These are phyloP conservation scores for Coelastrella sp. DNA, from an alignment of 139 green algal genomes.

Conservation along the genomic window DNA sequence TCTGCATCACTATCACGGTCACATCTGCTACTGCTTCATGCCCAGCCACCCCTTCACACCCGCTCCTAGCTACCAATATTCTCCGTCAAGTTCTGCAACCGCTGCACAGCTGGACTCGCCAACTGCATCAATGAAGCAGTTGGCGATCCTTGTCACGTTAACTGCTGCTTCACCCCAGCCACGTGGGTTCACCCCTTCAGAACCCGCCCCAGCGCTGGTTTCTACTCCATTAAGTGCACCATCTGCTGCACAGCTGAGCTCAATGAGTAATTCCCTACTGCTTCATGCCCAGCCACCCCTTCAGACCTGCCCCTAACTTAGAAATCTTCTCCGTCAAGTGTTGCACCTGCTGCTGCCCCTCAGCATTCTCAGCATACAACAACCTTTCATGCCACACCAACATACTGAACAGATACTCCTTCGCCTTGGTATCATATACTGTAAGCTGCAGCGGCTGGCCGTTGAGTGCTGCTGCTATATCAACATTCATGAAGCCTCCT, in stretches of 20 bases:
- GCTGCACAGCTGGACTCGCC: too few species aligned
- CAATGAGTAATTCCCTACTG: background rate
- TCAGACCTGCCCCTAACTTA: slow-evolving; percentile 1
- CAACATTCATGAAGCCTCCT: slow-evolving; percentile 37
- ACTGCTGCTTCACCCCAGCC: too few species aligned
- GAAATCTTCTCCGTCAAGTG: background rate
- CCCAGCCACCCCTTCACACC: slow-evolving; percentile 21
- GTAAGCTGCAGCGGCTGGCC: slow-evolving; percentile 51
- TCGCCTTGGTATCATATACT: slow-evolving; percentile 32
- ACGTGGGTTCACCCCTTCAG: too few species aligned
- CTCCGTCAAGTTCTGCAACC: background rate
- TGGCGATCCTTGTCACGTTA: too few species aligned
- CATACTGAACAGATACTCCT: slow-evolving; percentile 47
- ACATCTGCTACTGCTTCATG: background rate
- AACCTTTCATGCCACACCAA: slow-evolving; percentile 51
- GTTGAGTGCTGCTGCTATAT: slow-evolving; percentile 47
- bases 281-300: background rate
- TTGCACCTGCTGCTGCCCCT: background rate
- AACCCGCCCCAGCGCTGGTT: background rate
- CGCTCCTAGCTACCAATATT: background rate
- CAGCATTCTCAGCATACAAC: slow-evolving; percentile 38
- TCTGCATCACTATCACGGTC: too few species aligned
- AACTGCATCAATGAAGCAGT: too few species aligned
- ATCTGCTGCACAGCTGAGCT: too few species aligned
- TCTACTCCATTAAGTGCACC: background rate